Base-by-base conservation (phyloP, 768 basidiomycete genomes). In the Hydnomerulius pinastri region DNA sequence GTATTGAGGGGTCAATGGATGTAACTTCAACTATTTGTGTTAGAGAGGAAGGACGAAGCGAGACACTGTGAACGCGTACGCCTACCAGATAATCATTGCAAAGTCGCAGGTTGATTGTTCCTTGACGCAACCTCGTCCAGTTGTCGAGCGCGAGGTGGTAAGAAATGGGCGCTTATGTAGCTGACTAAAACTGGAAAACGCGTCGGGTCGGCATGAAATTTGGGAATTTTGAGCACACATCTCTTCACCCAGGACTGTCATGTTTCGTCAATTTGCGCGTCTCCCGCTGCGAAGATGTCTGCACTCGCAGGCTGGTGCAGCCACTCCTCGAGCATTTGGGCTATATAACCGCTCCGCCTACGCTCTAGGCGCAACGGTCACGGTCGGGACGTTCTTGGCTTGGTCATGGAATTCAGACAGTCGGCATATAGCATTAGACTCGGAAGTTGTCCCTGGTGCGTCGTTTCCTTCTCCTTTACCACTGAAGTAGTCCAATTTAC, bases 181-280 rank as follows among this genome's bases (percentile, higher is more conserved):
- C 48, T 64, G 63, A 64, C 64, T 48, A 61, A 66, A 52, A 48
- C 42, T 25, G 45, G 51, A 35, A 37, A 33, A 38, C 29, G 2
- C 35, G 25, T 23, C 39, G 3, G 33, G 23, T 43, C 49, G 53
- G 54, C 55, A 43, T 24, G 61, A 64, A 66, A 61, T 65, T 66
- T 56, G 52, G 42, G 61, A 64, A 66, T 64, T 65, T 66, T 56
- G 52, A 44, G 30, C 4, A 6, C 4, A 24, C n/a, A 29, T 20
- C 45, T 39, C 43, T 54, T 39, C 23, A 12, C 28, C 48, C 28
- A 17, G 10, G 45, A 52, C 52, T 55, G 60, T 23, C 53, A 86
- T 85, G 83, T 74, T 86, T 59, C 70, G 78, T 55, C 74, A 77
- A 53, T 66, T 82, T 15, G 69, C 79, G 59, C 79, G 76, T 70